Evolutionary conservation across 225 moss, liverwort and hornwort genomes (phyloP).

Genomic region (Pseudisothecium myosuroides): DNA sequence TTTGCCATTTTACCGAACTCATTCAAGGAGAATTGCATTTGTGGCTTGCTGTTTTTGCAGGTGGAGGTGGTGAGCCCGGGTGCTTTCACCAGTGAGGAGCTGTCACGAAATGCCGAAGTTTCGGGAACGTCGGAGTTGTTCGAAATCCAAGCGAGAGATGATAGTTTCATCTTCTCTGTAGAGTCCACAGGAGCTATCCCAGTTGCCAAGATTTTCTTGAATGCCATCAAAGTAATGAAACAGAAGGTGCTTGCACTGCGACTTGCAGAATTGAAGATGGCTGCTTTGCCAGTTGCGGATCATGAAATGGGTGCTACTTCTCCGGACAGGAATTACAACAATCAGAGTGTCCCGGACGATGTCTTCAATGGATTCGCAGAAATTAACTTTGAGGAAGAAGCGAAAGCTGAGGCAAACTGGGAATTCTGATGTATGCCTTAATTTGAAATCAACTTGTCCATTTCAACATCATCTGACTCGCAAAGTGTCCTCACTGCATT

Average conservation of each 20-base stretch:
- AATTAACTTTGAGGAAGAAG: not conserved
- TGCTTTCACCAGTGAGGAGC: slow-evolving; percentile 45
- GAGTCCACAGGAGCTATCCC: slow-evolving; percentile 62
- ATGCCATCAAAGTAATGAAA: slow-evolving; percentile 52
- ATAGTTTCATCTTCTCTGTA: slow-evolving; percentile 59
- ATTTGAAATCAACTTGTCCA: not conserved
- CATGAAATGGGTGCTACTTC: not conserved
- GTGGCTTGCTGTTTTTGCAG: slow-evolving; percentile 1
- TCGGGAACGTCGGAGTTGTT: slow-evolving; percentile 41
- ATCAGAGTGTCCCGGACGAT: not conserved
- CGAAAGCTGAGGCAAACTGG: not conserved
- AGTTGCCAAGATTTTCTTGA: slow-evolving; percentile 47
- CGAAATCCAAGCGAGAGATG: slow-evolving; percentile 38
- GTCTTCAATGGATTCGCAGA: not conserved
- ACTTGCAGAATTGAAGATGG: slow-evolving; percentile 17
- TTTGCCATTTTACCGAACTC: not conserved
- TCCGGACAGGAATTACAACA: not conserved
- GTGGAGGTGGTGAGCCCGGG: slow-evolving; percentile 37
- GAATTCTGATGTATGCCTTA: not conserved
- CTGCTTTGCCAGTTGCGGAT: not conserved
- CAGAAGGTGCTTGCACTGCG: slow-evolving; percentile 55
- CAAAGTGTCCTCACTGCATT: too few species aligned
- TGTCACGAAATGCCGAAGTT: slow-evolving; percentile 44
- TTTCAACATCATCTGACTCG: not conserved
- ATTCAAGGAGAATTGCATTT: not conserved